Conservation (phyloP, 192 early-diverging fungal species). For the Backusella westeae region DNA sequence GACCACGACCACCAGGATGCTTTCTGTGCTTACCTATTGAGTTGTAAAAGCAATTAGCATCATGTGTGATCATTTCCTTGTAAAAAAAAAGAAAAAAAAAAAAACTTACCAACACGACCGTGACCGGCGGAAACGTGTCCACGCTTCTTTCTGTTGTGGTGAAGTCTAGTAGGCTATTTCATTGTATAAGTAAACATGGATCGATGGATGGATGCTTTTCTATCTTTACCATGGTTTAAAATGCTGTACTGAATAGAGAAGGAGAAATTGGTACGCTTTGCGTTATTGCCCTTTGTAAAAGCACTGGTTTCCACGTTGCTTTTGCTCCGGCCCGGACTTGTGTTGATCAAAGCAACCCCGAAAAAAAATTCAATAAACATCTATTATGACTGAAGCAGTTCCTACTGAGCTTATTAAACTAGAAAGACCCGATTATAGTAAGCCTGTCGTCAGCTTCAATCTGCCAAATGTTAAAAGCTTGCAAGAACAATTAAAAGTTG, state of each 20-base stretch:
- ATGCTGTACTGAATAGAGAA: conserved; percentile 6
- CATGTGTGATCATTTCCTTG: too few species aligned
- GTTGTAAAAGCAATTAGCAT: too few species aligned
- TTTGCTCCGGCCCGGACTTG: background rate
- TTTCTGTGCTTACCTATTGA: conserved; percentile 89
- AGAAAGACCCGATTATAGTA: too few species aligned
- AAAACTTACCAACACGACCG: conserved; percentile 51
- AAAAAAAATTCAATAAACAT: too few species aligned
- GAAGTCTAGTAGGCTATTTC: conserved; percentile 76
- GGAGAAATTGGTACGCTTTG: conserved; percentile 1
- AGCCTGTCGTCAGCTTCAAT: too few species aligned
- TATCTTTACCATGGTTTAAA: conserved; percentile 7
- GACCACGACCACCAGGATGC: conserved; percentile 99
- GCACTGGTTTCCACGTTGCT: background rate
- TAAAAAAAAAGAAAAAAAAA: background rate
- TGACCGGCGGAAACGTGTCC: too few species aligned
- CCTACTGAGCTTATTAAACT: too few species aligned
- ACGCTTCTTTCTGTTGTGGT: conserved; percentile 94
- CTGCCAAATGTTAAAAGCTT: too few species aligned
- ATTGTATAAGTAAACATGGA: background rate
- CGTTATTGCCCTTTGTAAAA: background rate
- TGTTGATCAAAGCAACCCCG: background rate
- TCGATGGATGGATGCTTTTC: background rate
- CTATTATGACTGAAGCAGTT: too few species aligned
- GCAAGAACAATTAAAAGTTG: too few species aligned